Base-by-base conservation (phyloP, 345 rosid genomes). In the Erysimum cheiranthoides region DNA sequence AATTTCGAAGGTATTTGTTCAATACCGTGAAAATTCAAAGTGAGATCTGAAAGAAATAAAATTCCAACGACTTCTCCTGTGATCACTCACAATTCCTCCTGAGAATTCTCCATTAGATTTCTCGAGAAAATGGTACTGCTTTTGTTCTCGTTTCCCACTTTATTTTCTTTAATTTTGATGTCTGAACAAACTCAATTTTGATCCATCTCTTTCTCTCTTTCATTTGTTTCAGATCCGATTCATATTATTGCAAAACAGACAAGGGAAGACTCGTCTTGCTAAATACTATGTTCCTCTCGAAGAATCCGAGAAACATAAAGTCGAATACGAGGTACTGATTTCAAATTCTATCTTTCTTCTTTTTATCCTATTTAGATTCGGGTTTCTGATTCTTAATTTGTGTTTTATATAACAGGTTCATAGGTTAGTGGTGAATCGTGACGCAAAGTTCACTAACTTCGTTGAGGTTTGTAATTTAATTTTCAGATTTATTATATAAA, bases 251-350 rank as follows among this genome's bases (percentile, higher is more conserved):
- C 98, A 94, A 84, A 94, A 94, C 85, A 86, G 98, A 84, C 96
- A 94, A 80, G 98, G 98, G 10, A 94, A 94, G 92, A 94, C 98
- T 69, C 97, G 98, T 82, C 96, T 94, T 8, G 98, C 98, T 70
- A 94, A 94, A 66, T 94, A 94, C 84, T 94, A 94, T 68, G 95
- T 94, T 38, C 98, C 98, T 66, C 96, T 94, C 64, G 98, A 94
- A 81, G 98, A 92, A 66, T 86, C 97, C 34, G 97, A 94, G 92
- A 94, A 94, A 84, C 97, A 94, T 88, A 92, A 86, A 71, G 96
- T 94, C 73, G 98, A 94, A 77, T 94, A 92, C 86, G 98, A 94
- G 93, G 98, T 91, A 56, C 9, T 36, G 6, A n/a, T 17, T 46
- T 14, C 54, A 12, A 66, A 3, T 66, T 5, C 43, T 70, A 32